Evolutionary conservation across 2,329 filamentous ascomycete species (phyloP), one percentile per base, ranked within the genome.

Genomic region (Lojkania enalia): DNA sequence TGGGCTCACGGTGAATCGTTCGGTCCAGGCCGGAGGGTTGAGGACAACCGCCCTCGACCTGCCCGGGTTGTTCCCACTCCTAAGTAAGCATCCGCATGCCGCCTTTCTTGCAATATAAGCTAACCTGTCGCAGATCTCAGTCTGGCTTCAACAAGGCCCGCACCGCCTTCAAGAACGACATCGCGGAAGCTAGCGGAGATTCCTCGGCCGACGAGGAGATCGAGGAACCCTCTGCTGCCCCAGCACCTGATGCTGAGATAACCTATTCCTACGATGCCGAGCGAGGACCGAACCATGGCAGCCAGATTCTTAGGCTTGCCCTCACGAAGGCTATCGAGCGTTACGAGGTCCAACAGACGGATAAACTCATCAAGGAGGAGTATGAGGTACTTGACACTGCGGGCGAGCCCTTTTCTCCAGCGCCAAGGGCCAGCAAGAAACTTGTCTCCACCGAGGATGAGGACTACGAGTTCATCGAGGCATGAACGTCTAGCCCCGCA

Each of bases 301-400:
- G 78, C 64, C 78, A 81, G 59, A 75, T 84, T 60, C 71, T 84
- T 37, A 77, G 77, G 47, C 71, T 72, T 13, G 80, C 81, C 9
- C 70, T 84, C 23, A 74, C 72, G 43, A 77, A 80, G 64, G 81
- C 81, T 1, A 77, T 83, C 30, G 76, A 81, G 70, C 76, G 74
- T 51, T 84, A 77, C 59, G 81, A 84, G 68, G 78, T 76, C 49
- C 77, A 77, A 56, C 77, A 81, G 67, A 83, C 79, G 2, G 78
- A 82, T 66, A 81, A 81, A 68, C 64, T 84, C 36, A 76, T 82
- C 63, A 79, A 77, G 69, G 74, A 75, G 44, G 81, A 84, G 68
- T 84, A 83, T 55, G 80, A 83, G 59, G 74, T 73, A 55, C 77
- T 71, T 54, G 75, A 75, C 40, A 52, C 60, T 13, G 58, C 72